Base-by-base conservation (phyloP, 495 filamentous ascomycete genomes). In the Xylaria flabelliformis region DNA sequence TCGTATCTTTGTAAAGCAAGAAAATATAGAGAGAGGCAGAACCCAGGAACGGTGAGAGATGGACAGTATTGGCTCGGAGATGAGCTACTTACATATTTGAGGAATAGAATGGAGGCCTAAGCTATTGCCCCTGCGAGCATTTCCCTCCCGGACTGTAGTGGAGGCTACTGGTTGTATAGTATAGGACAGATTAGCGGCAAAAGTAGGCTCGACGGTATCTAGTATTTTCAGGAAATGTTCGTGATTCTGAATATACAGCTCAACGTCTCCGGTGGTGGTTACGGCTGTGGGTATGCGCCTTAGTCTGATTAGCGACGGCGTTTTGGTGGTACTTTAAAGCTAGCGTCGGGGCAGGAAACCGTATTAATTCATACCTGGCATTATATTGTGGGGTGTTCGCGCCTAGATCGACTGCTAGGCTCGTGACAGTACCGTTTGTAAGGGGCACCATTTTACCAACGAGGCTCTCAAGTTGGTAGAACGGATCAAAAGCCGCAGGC, bases 391-490 rank as follows among this genome's bases (percentile, higher is more conserved):
- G 46, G 46, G 21, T 66, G 15, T 19, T 26, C 13, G 19, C 21
- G 32, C 8, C 15, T 10, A 21, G 21, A 10, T 41, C 34, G 9
- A 66, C 42, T 39, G 59, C 41, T 15, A 36, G 32, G 19, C 67
- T 66, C 42, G 58, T 50, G 32, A 73, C 51, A 10, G 72, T 73
- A 6, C 72, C 72, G 7, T 73, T 70, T 10, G 67, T 66, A 15
- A 53, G 56, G 17, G 72, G 72, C 36, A 73, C 61, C 13, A 67
- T 58, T 21, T 48, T 6, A 5, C 21, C 36, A 9, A 70, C 17
- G 1, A 67, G 67, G 32, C 73, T 74, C 13, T 50, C 66, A 19
- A 71, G 50, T 24, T 67, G 56, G 19, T 62, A 44, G 55, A 74
- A 68, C 0, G 72, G 34, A 15, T 71, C 17, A 34, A 74, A 67